A percentile compares a stretch with the other conserved stretches of the same genome.
Evolutionary conservation across 306 rosid species (phyloP).

Genomic region (Prinsepia uniflora): DNA sequence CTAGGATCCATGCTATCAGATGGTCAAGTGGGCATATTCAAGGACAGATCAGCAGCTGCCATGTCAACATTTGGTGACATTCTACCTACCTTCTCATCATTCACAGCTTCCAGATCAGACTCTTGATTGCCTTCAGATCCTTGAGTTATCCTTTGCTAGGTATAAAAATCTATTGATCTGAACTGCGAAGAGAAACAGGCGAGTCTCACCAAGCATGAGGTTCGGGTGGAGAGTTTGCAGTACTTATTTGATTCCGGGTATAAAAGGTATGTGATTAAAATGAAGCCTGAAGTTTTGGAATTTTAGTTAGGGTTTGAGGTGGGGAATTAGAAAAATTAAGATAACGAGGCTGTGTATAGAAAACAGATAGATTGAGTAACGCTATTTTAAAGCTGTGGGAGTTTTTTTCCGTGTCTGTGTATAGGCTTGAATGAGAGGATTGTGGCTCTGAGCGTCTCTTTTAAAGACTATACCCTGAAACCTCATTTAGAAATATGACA

Average conservation of each 20-base stretch:
- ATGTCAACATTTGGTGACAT: conserved; percentile 97
- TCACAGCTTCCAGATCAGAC: conserved; percentile 91
- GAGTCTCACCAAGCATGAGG: conserved; percentile 8
- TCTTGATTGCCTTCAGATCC: conserved; percentile 37
- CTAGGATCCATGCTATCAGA: conserved; percentile 87
- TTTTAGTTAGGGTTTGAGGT: background rate
- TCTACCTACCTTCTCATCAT: conserved; percentile 87
- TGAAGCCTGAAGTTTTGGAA: background rate
- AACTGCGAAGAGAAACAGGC: background rate
- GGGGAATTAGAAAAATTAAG: background rate
- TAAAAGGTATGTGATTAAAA: background rate
- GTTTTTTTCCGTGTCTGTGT: background rate
- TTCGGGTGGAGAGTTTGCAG: background rate
- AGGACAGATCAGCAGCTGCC: conserved; percentile 88
- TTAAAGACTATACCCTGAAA: no score
- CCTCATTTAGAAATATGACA: no score
- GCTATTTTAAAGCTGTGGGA: background rate
- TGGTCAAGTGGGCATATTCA: conserved; percentile 95
- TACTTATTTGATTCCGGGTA: background rate
- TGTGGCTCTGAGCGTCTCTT: no score
- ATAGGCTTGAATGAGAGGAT: no score
- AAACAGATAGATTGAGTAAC: background rate
- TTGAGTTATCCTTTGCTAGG: background rate
- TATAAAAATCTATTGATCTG: background rate
- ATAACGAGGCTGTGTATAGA: background rate